These are phyloP conservation scores for Ogataea dorogensis DNA, from an alignment of 805 yeast genomes.

Conservation along the genomic window DNA sequence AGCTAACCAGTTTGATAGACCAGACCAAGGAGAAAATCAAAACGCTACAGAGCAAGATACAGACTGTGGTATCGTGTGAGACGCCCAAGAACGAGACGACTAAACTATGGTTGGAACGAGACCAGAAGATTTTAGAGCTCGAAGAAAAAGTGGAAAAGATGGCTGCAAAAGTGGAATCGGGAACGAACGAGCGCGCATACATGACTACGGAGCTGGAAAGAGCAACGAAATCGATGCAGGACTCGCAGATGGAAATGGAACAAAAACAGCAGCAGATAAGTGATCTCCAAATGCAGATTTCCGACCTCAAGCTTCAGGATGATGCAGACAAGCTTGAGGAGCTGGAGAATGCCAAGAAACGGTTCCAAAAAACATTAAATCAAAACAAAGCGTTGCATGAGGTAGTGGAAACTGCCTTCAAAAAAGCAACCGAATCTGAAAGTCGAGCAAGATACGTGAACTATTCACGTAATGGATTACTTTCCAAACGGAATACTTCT, in stretches of 20 bases:
- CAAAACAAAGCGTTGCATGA: slow-evolving; percentile 14
- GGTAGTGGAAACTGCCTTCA: slow-evolving; percentile 18
- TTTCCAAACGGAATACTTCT: slow-evolving; percentile 20
- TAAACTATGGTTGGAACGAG: slow-evolving; percentile 34
- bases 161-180: slow-evolving; percentile 44
- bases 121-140: slow-evolving; percentile 43
- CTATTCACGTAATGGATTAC: slow-evolving; percentile 25
- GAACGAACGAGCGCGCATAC: slow-evolving; percentile 59
- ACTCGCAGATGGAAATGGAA: slow-evolving; percentile 37
- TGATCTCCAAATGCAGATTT: slow-evolving; percentile 3
- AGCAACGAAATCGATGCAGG: slow-evolving; percentile 49
- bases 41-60: slow-evolving; percentile 30
- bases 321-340: slow-evolving; percentile 2
- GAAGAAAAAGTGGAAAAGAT: slow-evolving; percentile 45
- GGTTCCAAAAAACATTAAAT: slow-evolving; percentile 7
- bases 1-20: slow-evolving; percentile 18
- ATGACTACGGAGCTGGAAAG: slow-evolving; percentile 57
- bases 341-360: slow-evolving; percentile 13
- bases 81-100: slow-evolving; percentile 20
- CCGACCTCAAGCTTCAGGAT: slow-evolving; percentile 7
- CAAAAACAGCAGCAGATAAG: slow-evolving; percentile 14
- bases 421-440: slow-evolving; percentile 22
- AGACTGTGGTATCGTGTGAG: slow-evolving; percentile 13
- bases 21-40: slow-evolving; percentile 21
- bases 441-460: slow-evolving; percentile 27